phyloP scores from a whole-genome alignment of 805 yeast species.

The Grigorovia jiainica region DNA sequence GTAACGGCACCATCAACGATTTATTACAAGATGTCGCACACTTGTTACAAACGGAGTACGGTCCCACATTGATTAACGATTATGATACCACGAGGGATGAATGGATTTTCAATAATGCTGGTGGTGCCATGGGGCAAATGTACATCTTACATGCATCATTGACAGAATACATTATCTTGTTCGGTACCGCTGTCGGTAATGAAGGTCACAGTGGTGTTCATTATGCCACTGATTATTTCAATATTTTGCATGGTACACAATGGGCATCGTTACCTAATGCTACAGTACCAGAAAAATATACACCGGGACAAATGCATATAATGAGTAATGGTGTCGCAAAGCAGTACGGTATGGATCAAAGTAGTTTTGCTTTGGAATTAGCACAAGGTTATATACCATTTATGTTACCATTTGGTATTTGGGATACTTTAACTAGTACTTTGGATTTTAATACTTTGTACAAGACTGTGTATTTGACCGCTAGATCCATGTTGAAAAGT shows the following conservation, averaged over 20 bases:
- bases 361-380: constrained; percentile 80
- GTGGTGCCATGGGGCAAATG: constrained; percentile 98
- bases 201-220: constrained; percentile 96
- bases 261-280: constrained; percentile 60
- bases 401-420: constrained; percentile 93
- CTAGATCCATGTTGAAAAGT: constrained; percentile 63
- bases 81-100: constrained; percentile 65
- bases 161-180: constrained; percentile 84
- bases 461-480: constrained; percentile 69
- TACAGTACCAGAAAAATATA: constrained; percentile 56
- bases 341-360: constrained; percentile 81
- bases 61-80: constrained; percentile 61
- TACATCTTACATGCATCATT: constrained; percentile 89
- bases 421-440: constrained; percentile 72
- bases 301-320: constrained; percentile 83
- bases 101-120: constrained; percentile 97
- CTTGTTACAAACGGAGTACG: constrained; percentile 63
- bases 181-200: constrained; percentile 89
- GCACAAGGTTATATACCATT: constrained; percentile 99
- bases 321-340: constrained; percentile 61
- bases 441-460: constrained; percentile 62
- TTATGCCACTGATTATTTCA: constrained; percentile 95
- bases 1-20: constrained; percentile 34
- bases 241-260: constrained; percentile 76
- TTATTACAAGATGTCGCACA: constrained; percentile 35